Base-by-base conservation (phyloP, 1,139 yeast species). In the Saccharomyces hybrid region DNA sequence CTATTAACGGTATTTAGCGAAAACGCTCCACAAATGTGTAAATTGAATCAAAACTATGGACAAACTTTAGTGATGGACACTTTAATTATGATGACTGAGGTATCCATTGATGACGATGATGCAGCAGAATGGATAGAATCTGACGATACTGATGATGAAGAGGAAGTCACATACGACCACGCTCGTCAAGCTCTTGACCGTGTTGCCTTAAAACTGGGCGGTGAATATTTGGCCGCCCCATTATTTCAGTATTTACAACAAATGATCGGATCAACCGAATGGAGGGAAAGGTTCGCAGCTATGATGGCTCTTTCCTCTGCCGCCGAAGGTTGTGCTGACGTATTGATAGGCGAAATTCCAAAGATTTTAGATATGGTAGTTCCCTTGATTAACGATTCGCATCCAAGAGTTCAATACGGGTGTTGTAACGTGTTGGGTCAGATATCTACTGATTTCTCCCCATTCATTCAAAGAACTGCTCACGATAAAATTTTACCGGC, bases 251-350 rank as follows among this genome's bases (percentile, higher is more conserved):
- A 83, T 71, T 76, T 93, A 59, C 97, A 97, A 12, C 81, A 81
- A 54, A 86, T 93, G 96, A 73, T 88, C 34, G 76, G 76, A 55
- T 85, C 96, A 1, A 67, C 74, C 44, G 80, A 82, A 59, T 93
- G 99, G 99, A 84, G 96, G 70, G 96, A 90, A 71, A 85, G 97
- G 59, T 97, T 90, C 71, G 99, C 97, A 14, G 96, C 98, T 2
- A 76, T 93, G 56, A 93, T 93, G 98, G 98, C 97, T 0, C 75
- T 93, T 49, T 89, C 97, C 0, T 86, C 96, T 8, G 97, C 96
- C 28, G 97, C 98, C 44, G 99, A 93, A 75, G 99, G 99, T 51
- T 93, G 98, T 73, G 81, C 90, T 53, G 97, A 90, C 63, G 91
- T 88, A 16, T 78, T 93, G 72, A 86, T 88, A 56, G 77, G 81